Evolutionary conservation across 106 monocot genomes (phyloP).

Genomic region (Gastrodia elata): DNA sequence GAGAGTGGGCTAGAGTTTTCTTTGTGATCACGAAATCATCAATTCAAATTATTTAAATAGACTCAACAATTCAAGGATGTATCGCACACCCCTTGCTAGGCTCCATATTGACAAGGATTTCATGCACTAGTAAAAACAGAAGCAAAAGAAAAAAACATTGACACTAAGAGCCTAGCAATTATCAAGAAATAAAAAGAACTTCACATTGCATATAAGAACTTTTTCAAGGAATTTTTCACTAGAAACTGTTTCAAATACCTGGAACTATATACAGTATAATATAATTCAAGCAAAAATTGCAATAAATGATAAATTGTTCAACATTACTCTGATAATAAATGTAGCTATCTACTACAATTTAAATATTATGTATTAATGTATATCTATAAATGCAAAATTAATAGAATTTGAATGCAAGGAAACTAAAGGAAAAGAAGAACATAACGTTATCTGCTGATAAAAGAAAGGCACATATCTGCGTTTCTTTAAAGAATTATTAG

Average conservation of each 20-base stretch:
- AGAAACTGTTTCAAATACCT: not conserved
- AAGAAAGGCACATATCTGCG: not conserved
- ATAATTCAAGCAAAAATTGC: not conserved
- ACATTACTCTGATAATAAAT: not conserved
- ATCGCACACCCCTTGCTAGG: not conserved
- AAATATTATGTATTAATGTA: not conserved
- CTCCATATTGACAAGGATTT: not conserved
- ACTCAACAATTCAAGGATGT: too few relatives aligned
- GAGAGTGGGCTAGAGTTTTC: too few relatives aligned
- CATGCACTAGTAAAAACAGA: not conserved
- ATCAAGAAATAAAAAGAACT: too few relatives aligned
- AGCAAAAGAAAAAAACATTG: too few relatives aligned
- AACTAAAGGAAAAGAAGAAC: not conserved
- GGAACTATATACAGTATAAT: not conserved
- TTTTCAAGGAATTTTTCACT: not conserved
- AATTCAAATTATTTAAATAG: too few relatives aligned
- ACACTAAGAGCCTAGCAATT: too few relatives aligned
- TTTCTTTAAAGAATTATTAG: not conserved
- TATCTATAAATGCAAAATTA: not conserved
- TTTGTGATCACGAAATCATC: too few relatives aligned
- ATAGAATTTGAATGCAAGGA: not conserved
- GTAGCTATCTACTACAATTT: not conserved
- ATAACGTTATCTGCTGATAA: not conserved
- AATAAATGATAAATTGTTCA: not conserved
- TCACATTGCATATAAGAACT: not conserved